Evolutionary conservation across 768 basidiomycete genomes (phyloP).

Genomic region (Serpula lacrymans): DNA sequence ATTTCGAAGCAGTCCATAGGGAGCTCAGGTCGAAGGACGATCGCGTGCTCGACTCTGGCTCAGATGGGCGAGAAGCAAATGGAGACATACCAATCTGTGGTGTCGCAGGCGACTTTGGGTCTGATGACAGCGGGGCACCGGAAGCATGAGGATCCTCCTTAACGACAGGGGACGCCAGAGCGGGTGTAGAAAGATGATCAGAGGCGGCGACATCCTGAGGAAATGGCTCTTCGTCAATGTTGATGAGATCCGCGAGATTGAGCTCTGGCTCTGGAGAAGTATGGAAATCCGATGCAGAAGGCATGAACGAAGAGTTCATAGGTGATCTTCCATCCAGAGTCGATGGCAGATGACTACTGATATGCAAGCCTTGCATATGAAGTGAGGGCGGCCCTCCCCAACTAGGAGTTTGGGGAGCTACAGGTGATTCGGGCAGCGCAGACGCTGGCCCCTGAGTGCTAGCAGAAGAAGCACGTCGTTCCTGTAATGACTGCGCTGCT

Average conservation of each 20-base stretch:
- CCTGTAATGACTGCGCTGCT: constrained; percentile 38
- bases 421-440: constrained; percentile 71
- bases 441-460: constrained; percentile 50
- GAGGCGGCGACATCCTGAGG: constrained; percentile 29
- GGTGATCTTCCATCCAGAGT: constrained; percentile 24
- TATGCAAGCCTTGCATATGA: constrained; percentile 42
- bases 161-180: constrained; percentile 13
- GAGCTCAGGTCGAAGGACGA: constrained; percentile 70
- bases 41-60: constrained; percentile 43
- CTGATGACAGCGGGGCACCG: constrained; percentile 14
- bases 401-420: constrained; percentile 38
- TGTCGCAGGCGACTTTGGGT: constrained; percentile 15
- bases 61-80: constrained; percentile 30
- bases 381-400: constrained; percentile 68
- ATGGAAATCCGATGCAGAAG: constrained; percentile 38
- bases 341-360: constrained; percentile 21
- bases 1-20: constrained; percentile 59
- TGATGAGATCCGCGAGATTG: constrained; percentile 72
- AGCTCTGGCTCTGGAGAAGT: constrained; percentile 54
- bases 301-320: constrained; percentile 32
- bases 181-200: constrained; percentile 15
- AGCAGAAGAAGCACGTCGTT: constrained; percentile 48
- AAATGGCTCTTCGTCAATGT: constrained; percentile 62
- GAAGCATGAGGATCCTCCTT: constrained; percentile 15
- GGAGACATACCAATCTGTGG: constrained; percentile 47